phyloP scores from a whole-genome alignment of 129 eudicot species.

The Sambucus nigra region DNA sequence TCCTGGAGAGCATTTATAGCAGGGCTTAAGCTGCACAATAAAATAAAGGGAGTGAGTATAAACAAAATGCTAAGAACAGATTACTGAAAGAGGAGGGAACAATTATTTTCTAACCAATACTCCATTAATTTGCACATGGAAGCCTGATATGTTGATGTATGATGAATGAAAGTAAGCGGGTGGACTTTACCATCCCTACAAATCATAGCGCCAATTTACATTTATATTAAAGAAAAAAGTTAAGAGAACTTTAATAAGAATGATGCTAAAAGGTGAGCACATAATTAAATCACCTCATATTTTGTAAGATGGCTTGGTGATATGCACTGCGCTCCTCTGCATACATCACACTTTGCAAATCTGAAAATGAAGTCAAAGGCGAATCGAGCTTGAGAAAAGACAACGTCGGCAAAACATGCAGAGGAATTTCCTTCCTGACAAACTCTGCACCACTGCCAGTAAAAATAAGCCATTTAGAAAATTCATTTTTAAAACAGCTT shows the following conservation, averaged over 20 bases:
- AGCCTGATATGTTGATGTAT: slow-evolving; percentile 96
- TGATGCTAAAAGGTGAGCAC: not conserved
- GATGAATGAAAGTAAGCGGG: slow-evolving; percentile 87
- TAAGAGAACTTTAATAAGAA: not conserved
- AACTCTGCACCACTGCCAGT: slow-evolving; percentile 87
- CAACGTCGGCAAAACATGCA: slow-evolving; percentile 61
- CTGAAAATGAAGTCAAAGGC: slow-evolving; percentile 63
- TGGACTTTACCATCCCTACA: slow-evolving; percentile 87
- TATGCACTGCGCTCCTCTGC: slow-evolving; percentile 87
- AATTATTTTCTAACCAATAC: slow-evolving; percentile 63
- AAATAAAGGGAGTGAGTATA: slow-evolving; percentile 1
- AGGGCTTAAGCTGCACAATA: slow-evolving; percentile 73
- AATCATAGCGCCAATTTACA: slow-evolving; percentile 7
- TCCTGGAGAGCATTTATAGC: slow-evolving; percentile 82
- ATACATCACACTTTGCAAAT: slow-evolving; percentile 65
- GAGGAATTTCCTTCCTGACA: slow-evolving; percentile 88
- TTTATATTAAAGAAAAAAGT: not conserved
- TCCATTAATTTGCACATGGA: slow-evolving; percentile 97
- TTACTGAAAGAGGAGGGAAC: not conserved
- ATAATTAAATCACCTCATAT: slow-evolving; percentile 42
- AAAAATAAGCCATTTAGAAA: slow-evolving; percentile 15
- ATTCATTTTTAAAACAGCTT: not conserved
- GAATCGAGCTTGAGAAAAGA: slow-evolving; percentile 65
- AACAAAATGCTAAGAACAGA: slow-evolving; percentile 1
- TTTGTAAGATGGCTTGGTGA: slow-evolving; percentile 65